These are phyloP conservation scores for Suillus ampliporus DNA, from an alignment of 768 basidiomycete species.

Conservation along the genomic window DNA sequence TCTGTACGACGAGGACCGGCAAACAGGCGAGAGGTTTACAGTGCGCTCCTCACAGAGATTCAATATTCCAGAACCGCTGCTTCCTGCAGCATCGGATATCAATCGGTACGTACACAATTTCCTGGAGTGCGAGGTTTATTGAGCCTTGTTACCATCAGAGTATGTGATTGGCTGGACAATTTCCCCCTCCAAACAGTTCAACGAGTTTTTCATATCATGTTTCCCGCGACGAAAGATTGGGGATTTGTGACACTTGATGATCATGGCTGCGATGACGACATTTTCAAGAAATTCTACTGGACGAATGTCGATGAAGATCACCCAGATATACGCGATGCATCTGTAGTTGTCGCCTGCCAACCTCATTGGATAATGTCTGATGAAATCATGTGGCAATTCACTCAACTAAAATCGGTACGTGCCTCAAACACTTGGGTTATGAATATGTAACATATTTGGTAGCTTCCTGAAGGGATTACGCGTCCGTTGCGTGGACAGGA, in stretches of 20 bases:
- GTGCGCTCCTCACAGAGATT: conserved; percentile 39
- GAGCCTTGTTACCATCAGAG: conserved; percentile 19
- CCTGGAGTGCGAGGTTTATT: background rate
- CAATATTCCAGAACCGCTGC: conserved; percentile 28
- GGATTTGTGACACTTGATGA: conserved; percentile 43
- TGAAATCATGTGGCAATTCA: conserved; percentile 60
- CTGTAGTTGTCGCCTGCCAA: conserved; percentile 61
- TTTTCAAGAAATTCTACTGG: conserved; percentile 56
- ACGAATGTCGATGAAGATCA: conserved; percentile 29
- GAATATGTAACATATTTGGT: conserved; percentile 11
- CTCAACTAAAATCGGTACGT: conserved; percentile 40
- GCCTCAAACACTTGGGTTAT: background rate
- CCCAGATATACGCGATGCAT: conserved; percentile 34
- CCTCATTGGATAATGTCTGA: conserved; percentile 62
- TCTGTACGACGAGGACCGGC: conserved; percentile 30
- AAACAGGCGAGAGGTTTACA: conserved; percentile 35
- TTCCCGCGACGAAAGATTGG: conserved; percentile 50
- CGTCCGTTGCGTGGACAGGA: conserved; percentile 52
- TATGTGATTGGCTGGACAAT: conserved; percentile 39
- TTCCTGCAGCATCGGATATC: conserved; percentile 38
- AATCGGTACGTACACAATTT: conserved; percentile 28
- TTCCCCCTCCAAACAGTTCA: conserved; percentile 40
- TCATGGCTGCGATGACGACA: conserved; percentile 42
- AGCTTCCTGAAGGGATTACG: conserved; percentile 39
- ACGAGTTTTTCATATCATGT: conserved; percentile 49